Conservation (phyloP, 768 basidiomycete species). For the Coprinopsis cinerea region DNA sequence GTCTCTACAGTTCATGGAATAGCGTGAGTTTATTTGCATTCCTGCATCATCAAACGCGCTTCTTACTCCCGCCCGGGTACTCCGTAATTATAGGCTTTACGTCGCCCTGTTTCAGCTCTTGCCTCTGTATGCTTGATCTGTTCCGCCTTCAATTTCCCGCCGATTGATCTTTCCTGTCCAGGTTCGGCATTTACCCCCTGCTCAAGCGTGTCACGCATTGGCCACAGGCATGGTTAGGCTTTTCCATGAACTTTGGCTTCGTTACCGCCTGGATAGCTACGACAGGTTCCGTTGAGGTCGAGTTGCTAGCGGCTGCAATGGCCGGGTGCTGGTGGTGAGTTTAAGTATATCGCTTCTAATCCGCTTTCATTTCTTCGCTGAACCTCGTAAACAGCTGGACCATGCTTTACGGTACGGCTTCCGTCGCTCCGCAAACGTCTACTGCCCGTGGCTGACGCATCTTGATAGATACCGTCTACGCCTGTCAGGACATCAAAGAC, state of each 20-base stretch:
- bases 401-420: constrained; percentile 37
- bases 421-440: not conserved
- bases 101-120: constrained; percentile 40
- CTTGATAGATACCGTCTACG: constrained; percentile 58
- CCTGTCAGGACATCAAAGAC: constrained; percentile 73
- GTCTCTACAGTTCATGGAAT: constrained; percentile 23
- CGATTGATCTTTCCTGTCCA: constrained; percentile 12
- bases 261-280: constrained; percentile 42
- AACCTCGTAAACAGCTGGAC: constrained; percentile 48
- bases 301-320: constrained; percentile 30
- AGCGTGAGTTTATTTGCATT: constrained; percentile 27
- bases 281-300: constrained; percentile 24
- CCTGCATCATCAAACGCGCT: constrained; percentile 7
- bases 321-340: constrained; percentile 43
- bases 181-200: constrained; percentile 44
- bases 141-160: not conserved
- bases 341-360: constrained; percentile 1
- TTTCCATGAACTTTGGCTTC: constrained; percentile 53
- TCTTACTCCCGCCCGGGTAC: constrained; percentile 12
- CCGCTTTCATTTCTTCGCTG: constrained; percentile 2
- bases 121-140: constrained; percentile 31
- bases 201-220: constrained; percentile 53
- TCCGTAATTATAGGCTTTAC: constrained; percentile 26
- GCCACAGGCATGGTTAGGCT: constrained; percentile 59
- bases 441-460: not conserved